phyloP scores from a whole-genome alignment of 176 grass and related monocot genomes.

The Ensete ventricosum region DNA sequence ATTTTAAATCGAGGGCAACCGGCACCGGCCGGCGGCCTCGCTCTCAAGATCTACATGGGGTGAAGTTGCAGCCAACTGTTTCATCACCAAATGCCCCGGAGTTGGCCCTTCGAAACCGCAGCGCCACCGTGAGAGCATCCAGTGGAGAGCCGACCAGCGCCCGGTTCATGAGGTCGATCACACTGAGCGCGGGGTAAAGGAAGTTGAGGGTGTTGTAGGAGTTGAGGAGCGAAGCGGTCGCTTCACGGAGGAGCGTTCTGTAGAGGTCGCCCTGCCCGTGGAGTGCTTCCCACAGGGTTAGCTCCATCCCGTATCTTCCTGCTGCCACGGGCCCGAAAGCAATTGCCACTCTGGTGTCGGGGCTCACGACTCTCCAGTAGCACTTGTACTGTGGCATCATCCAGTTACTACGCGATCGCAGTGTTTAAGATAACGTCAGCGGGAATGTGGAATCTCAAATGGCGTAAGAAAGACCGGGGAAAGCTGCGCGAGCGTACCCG shows the following conservation, averaged over 20 bases:
- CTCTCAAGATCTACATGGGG: slow-evolving; percentile 12
- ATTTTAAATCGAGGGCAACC: no score
- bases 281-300: slow-evolving; percentile 53
- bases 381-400: slow-evolving; percentile 38
- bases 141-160: slow-evolving; percentile 38
- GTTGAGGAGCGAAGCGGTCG: slow-evolving; percentile 65
- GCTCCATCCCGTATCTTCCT: slow-evolving; percentile 39
- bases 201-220: slow-evolving; percentile 56
- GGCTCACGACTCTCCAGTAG: slow-evolving; percentile 64
- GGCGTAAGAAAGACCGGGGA: not conserved
- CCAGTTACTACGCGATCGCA: slow-evolving; percentile 26
- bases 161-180: slow-evolving; percentile 47
- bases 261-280: slow-evolving; percentile 54
- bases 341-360: slow-evolving; percentile 57
- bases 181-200: slow-evolving; percentile 44
- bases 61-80: slow-evolving; percentile 38
- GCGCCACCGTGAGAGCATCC: slow-evolving; percentile 42
- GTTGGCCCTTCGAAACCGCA: slow-evolving; percentile 61
- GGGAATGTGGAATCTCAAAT: not conserved
- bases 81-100: slow-evolving; percentile 1
- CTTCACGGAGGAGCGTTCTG: slow-evolving; percentile 71
- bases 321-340: slow-evolving; percentile 69
- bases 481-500: slow-evolving; percentile 23
- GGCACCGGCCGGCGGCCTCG: no score
- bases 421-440: not conserved